Percentiles rank a stretch among this genome's conserved stretches.
Evolutionary conservation across 2,329 filamentous ascomycete species (phyloP).

Genomic region (Cadophora gregata): DNA sequence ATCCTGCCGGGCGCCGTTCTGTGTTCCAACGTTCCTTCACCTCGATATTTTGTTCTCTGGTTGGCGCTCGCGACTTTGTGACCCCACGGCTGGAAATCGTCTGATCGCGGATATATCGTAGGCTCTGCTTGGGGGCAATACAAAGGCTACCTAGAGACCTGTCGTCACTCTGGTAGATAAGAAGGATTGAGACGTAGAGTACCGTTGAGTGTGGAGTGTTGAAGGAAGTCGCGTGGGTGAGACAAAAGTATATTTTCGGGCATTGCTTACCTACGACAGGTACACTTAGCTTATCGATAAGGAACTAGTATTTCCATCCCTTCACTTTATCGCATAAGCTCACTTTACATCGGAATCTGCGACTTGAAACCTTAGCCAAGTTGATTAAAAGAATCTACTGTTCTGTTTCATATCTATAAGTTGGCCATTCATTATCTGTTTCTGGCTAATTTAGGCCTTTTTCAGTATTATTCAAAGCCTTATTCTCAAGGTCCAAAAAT

Average conservation of each 20-base stretch:
- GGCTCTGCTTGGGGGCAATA: neutral
- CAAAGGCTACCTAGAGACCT: neutral
- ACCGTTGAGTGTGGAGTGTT: slow-evolving; percentile 7
- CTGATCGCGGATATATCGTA: neutral
- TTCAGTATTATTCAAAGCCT: too few relatives aligned
- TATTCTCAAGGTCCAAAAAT: too few relatives aligned
- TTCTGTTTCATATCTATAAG: too few relatives aligned
- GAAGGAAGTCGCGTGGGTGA: slow-evolving; percentile 25
- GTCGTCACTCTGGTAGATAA: neutral
- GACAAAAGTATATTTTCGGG: slow-evolving; percentile 31
- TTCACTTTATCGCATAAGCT: neutral
- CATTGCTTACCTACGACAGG: slow-evolving; percentile 10
- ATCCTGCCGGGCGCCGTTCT: slow-evolving; percentile 34
- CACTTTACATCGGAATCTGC: neutral
- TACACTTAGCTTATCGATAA: slow-evolving; percentile 32
- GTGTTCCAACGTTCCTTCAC: slow-evolving; percentile 23
- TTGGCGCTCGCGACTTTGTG: neutral
- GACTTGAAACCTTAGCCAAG: too few relatives aligned
- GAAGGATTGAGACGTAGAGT: neutral
- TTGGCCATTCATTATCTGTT: too few relatives aligned
- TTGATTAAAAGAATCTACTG: too few relatives aligned
- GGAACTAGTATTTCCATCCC: neutral
- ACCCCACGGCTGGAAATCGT: neutral
- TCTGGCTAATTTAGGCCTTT: too few relatives aligned
- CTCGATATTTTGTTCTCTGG: neutral